Percentiles rank a stretch among this genome's conserved stretches.
Evolutionary conservation across 495 filamentous ascomycete species (phyloP).

Genomic region (Penicillium roqueforti): DNA sequence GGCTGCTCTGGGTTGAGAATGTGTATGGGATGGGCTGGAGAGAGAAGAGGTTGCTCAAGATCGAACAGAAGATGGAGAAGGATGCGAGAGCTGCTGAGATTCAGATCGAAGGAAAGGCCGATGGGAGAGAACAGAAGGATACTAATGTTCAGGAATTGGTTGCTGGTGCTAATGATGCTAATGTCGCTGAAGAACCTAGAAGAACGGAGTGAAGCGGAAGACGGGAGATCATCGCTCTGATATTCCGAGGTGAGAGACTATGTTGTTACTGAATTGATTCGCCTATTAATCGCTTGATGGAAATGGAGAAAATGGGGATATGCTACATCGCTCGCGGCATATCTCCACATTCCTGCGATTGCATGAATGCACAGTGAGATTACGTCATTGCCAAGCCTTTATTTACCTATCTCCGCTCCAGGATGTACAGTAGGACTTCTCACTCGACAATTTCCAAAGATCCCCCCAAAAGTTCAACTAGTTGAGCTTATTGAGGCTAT

Average conservation of each 20-base stretch:
- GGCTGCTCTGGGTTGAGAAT: conserved; percentile 26
- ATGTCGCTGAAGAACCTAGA: background rate
- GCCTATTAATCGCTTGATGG: background rate
- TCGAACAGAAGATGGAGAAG: conserved; percentile 11
- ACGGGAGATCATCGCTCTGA: background rate
- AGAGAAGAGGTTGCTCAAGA: conserved; percentile 27
- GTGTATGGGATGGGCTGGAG: conserved; percentile 41
- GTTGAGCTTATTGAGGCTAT: background rate
- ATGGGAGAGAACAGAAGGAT: background rate
- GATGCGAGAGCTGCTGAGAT: background rate
- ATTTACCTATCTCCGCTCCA: no score
- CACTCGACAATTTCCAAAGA: no score
- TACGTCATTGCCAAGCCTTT: no score
- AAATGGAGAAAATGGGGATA: background rate
- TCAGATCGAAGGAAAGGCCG: background rate
- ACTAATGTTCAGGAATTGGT: background rate
- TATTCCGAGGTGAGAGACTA: background rate
- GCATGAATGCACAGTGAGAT: no score
- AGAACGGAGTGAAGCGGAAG: background rate
- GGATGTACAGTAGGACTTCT: no score
- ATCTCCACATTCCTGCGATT: no score
- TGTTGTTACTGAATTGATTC: background rate
- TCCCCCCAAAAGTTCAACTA: no score
- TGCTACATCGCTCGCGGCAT: background rate
- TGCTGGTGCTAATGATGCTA: background rate